A percentile compares a stretch with the other conserved stretches of the same genome.
These are phyloP conservation scores for Aspergillus unguis DNA, from an alignment of 2,329 filamentous ascomycete species.

Conservation along the genomic window DNA sequence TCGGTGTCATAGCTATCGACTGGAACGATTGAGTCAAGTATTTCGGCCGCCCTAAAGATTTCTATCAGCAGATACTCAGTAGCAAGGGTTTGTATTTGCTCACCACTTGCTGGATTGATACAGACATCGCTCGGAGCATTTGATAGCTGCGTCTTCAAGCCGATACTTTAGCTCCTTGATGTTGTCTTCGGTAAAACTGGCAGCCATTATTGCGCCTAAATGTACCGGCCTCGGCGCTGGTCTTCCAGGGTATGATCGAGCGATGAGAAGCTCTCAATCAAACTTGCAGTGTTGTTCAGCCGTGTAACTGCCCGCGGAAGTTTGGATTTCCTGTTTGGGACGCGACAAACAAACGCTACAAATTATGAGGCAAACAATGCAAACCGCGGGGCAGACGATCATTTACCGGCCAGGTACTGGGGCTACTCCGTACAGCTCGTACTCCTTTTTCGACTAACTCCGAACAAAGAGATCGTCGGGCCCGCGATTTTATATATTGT, in stretches of 20 bases:
- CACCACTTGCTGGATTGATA: conserved; percentile 98
- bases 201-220: conserved; percentile 26
- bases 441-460: conserved; percentile 5
- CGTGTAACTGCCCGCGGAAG: conserved; percentile 2
- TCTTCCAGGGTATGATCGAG: neutral
- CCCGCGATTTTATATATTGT: neutral
- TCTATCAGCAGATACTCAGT: conserved; percentile 11
- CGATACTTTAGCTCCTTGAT: conserved; percentile 64
- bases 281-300: neutral
- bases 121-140: conserved; percentile 90
- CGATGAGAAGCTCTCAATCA: neutral
- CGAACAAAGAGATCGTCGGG: conserved; percentile 1
- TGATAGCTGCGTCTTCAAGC: conserved; percentile 79
- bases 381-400: conserved; percentile 12
- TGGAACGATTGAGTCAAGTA: conserved; percentile 74
- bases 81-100: neutral
- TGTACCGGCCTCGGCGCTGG: neutral
- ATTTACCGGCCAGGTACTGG: neutral
- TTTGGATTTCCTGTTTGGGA: conserved; percentile 16
- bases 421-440: neutral
- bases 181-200: conserved; percentile 35
- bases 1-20: conserved; percentile 58
- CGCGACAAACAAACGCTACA: conserved; percentile 28
- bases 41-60: conserved; percentile 76
- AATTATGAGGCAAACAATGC: neutral